Evolutionary conservation across 2,329 filamentous ascomycete species (phyloP).

Genomic region (Colletotrichum sp.): DNA sequence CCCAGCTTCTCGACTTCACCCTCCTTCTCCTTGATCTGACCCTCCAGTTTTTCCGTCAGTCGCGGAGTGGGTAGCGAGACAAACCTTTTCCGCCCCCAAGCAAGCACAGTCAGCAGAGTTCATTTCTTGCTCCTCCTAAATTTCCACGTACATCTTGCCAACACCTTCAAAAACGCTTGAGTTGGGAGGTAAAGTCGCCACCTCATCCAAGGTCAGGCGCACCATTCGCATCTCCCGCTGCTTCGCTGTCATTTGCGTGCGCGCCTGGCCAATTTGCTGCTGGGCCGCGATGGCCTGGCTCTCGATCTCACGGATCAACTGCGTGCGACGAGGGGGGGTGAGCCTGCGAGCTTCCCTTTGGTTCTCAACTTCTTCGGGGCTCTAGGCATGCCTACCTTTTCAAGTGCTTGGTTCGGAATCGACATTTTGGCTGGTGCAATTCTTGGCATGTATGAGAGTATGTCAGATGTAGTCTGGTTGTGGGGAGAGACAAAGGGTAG

Average conservation of each 20-base stretch:
- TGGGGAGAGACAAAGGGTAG: not conserved
- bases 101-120: not conserved
- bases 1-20: constrained; percentile 80
- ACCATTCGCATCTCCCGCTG: constrained; percentile 89
- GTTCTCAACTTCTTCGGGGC: not conserved
- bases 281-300: constrained; percentile 86
- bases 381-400: constrained; percentile 69
- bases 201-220: constrained; percentile 84
- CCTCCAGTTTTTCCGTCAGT: constrained; percentile 77
- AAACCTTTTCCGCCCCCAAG: constrained; percentile 69
- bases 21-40: constrained; percentile 77
- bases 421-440: constrained; percentile 69
- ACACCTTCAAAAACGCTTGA: constrained; percentile 93
- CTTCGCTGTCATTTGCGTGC: constrained; percentile 83
- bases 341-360: not conserved
- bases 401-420: constrained; percentile 90
- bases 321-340: not conserved
- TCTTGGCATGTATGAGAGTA: not conserved
- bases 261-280: constrained; percentile 88
- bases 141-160: constrained; percentile 83
- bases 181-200: constrained; percentile 74
- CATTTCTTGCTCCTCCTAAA: not conserved
- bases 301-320: constrained; percentile 95
- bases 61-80: constrained; percentile 75
- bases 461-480: not conserved